A percentile compares a stretch with the other conserved stretches of the same genome.
Conservation (phyloP, 2,329 filamentous ascomycete genomes). For the Neopestalotiopsis rosae region DNA sequence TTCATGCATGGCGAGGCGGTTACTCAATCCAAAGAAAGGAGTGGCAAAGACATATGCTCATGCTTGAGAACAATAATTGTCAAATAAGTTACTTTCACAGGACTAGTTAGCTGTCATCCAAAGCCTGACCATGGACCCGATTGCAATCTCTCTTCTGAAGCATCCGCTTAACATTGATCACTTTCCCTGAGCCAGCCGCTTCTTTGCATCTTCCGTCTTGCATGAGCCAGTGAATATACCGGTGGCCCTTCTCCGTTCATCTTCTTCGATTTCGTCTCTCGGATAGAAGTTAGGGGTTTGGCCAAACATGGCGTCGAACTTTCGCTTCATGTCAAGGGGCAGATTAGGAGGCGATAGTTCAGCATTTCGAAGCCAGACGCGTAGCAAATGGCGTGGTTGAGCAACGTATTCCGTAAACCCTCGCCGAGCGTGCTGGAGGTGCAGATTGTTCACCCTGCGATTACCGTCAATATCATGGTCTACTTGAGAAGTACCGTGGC, state of each 20-base stretch:
- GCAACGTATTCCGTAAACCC: constrained; percentile 7
- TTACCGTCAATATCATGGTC: not conserved
- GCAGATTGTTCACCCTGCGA: not conserved
- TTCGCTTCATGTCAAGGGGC: not conserved
- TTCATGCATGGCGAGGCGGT: not conserved
- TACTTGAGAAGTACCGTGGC: not conserved
- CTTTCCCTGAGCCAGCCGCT: not conserved
- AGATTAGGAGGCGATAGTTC: not conserved
- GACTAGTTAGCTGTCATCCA: too few relatives aligned
- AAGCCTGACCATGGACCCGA: too few relatives aligned
- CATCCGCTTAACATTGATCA: not conserved
- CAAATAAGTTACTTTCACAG: too few relatives aligned
- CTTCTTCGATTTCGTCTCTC: not conserved
- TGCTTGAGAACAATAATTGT: too few relatives aligned
- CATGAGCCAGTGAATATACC: constrained; percentile 1
- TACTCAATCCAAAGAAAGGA: not conserved
- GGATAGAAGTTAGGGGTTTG: not conserved
- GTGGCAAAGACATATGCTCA: not conserved
- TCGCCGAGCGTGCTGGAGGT: constrained; percentile 2
- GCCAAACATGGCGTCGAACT: constrained; percentile 9
- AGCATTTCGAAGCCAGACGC: constrained; percentile 9
- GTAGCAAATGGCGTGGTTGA: constrained; percentile 3
- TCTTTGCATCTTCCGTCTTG: not conserved
- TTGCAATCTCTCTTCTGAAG: too few relatives aligned
- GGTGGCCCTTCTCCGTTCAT: not conserved